Evolutionary conservation across 2,329 filamentous ascomycete genomes (phyloP).

Genomic region (Claviceps paspali): DNA sequence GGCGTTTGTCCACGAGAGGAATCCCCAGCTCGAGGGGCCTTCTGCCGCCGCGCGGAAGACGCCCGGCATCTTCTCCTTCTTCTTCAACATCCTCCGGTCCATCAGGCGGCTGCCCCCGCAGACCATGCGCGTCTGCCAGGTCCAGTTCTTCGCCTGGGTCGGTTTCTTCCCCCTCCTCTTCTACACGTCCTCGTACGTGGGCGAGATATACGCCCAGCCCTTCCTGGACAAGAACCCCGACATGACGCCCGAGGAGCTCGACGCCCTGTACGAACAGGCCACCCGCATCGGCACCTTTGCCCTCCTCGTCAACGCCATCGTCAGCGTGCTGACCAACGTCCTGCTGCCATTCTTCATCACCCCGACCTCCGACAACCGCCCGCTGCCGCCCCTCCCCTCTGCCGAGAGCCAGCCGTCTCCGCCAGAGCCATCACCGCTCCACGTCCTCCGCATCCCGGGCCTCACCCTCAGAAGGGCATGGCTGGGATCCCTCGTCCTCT

Average conservation of each 20-base stretch:
- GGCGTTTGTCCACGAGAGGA: conserved; percentile 56
- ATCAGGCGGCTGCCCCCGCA: conserved; percentile 68
- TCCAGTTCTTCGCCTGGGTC: conserved; percentile 81
- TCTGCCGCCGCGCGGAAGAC: conserved; percentile 41
- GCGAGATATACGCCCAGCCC: conserved; percentile 81
- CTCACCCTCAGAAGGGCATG: conserved; percentile 81
- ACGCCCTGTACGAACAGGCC: conserved; percentile 66
- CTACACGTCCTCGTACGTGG: conserved; percentile 88
- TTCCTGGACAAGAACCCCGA: conserved; percentile 63
- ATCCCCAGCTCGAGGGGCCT: conserved; percentile 58
- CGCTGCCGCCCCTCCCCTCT: too few relatives aligned
- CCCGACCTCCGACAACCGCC: conserved; percentile 52
- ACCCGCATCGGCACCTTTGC: conserved; percentile 83
- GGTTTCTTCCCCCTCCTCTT: conserved; percentile 94
- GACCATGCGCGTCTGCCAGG: conserved; percentile 65
- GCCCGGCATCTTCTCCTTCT: conserved; percentile 61
- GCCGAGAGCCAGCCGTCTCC: too few relatives aligned
- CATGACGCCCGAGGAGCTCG: conserved; percentile 61
- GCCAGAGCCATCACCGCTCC: conserved; percentile 34
- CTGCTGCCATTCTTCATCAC: conserved; percentile 74
- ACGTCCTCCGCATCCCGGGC: conserved; percentile 58
- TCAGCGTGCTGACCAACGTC: conserved; percentile 68
- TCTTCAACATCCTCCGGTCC: conserved; percentile 59
- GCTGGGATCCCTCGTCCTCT: conserved; percentile 74
- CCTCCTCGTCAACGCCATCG: conserved; percentile 73